phyloP scores from a whole-genome alignment of 495 filamentous ascomycete genomes.

The Aspergillus leporis region DNA sequence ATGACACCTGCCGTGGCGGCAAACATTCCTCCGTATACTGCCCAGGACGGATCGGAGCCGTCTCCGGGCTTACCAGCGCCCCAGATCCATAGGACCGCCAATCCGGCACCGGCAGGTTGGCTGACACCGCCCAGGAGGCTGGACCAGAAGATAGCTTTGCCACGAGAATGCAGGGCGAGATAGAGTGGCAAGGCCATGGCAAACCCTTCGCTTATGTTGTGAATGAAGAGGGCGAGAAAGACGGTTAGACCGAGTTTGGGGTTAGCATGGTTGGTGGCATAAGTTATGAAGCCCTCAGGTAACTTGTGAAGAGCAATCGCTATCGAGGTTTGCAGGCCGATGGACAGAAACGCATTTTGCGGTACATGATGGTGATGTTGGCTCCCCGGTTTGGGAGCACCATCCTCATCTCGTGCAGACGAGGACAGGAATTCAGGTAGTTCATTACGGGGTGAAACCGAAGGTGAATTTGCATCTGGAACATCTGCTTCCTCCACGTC shows the following conservation, averaged over 20 bases:
- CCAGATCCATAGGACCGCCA: slow-evolving; percentile 84
- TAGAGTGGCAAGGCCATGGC: slow-evolving; percentile 90
- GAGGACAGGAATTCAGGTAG: slow-evolving; percentile 7
- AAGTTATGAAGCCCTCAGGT: slow-evolving; percentile 97
- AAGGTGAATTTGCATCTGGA: slow-evolving; percentile 7
- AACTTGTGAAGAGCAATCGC: slow-evolving; percentile 97
- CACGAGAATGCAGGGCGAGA: slow-evolving; percentile 74
- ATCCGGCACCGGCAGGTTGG: slow-evolving; percentile 81
- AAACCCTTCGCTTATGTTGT: slow-evolving; percentile 97
- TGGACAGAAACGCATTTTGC: slow-evolving; percentile 87
- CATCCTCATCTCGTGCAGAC: slow-evolving; percentile 28
- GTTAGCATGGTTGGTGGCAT: slow-evolving; percentile 95
- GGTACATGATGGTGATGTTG: slow-evolving; percentile 96
- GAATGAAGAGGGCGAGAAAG: slow-evolving; percentile 93
- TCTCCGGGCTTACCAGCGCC: slow-evolving; percentile 50
- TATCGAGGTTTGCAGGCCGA: slow-evolving; percentile 88
- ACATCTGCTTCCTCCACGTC: slow-evolving; percentile 1
- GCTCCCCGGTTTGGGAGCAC: slow-evolving; percentile 29
- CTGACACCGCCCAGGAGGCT: slow-evolving; percentile 79
- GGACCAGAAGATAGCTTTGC: slow-evolving; percentile 81
- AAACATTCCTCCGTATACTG: slow-evolving; percentile 86
- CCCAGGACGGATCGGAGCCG: slow-evolving; percentile 56
- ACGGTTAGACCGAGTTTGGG: slow-evolving; percentile 83
- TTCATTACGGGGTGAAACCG: slow-evolving; percentile 16
- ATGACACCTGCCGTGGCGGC: slow-evolving; percentile 91